Base-by-base conservation (phyloP, 2,329 filamentous ascomycete genomes). In the Parastagonospora nodorum region DNA sequence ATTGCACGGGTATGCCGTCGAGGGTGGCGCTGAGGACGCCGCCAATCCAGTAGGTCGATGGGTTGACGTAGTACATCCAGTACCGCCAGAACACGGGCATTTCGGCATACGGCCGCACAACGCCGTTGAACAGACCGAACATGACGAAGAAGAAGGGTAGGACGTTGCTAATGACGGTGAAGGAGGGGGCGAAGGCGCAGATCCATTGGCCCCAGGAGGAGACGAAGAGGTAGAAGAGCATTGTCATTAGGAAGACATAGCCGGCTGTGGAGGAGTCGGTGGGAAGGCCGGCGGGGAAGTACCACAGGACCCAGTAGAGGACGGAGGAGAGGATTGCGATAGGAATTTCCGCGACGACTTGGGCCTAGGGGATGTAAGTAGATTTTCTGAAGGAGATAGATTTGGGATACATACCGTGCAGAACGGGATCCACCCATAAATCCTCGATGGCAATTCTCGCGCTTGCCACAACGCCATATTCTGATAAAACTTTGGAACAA, bases 121-220 rank as follows among this genome's bases (percentile, higher is more conserved):
- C 85, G 58, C 89, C 89, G 75, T 90, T 92, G 80, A 92, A 92
- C 19, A 90, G 74, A 35, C 81, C 82, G 64, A 89, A 87, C 78
- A 90, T 86, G 70, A 92, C 85, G 75, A 92, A 89, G 81, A 92
- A 90, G 77, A 92, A 91, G 1, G 89, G 89, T 5, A 91, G 77
- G 1, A 73, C 64, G 65, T 92, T 91, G 37, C 84, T 85, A 58
- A 92, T 90, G 56, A 91, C 88, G 0, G 88, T 90, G 74, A 91
- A 91, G 35, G 80, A 86, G 0, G 89, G 89, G 0, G 89, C 88
- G 71, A 92, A 92, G 0, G 90, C 89, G 56, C 86, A 89, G 60
- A 94, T 90, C 88, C 88, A 93, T 69, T 92, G 89, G 15, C 88
- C 90, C 89, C 87, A 92, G 59, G 80, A 85, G 29, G 82, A 82